Conservation (phyloP, 257 asterid species). For the Plantago elongata region DNA sequence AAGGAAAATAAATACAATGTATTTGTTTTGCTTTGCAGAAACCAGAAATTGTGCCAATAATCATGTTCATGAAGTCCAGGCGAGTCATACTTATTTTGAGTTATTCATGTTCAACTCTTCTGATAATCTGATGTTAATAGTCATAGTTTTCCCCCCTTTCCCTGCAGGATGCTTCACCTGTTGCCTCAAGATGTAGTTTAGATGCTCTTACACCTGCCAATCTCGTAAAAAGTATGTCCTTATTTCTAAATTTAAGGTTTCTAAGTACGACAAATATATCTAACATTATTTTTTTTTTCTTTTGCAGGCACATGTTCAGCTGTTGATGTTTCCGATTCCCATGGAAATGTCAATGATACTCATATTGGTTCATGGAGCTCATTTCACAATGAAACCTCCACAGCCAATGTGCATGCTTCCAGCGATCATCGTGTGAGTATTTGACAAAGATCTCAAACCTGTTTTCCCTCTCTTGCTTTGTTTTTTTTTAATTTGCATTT, state of each 20-base stretch:
- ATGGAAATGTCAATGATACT: constrained; percentile 32
- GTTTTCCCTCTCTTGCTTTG: not conserved
- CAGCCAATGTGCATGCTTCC: constrained; percentile 32
- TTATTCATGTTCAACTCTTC: constrained; percentile 13
- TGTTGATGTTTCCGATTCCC: constrained; percentile 29
- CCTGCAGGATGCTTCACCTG: constrained; percentile 59
- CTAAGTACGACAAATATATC: constrained; percentile 29
- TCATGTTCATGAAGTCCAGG: constrained; percentile 47
- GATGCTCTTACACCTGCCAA: constrained; percentile 36
- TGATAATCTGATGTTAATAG: constrained; percentile 12
- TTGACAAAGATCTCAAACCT: not conserved
- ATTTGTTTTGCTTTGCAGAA: constrained; percentile 46
- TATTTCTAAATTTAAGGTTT: constrained; percentile 40
- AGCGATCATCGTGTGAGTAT: constrained; percentile 53
- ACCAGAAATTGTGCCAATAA: constrained; percentile 28
- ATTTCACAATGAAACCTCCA: constrained; percentile 26
- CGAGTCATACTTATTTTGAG: constrained; percentile 22
- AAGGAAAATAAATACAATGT: constrained; percentile 25
- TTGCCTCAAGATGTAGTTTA: constrained; percentile 44
- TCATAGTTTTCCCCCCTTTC: constrained; percentile 9
- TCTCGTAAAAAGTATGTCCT: constrained; percentile 45
- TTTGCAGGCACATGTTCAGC: constrained; percentile 34
- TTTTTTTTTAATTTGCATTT: constrained; percentile 7
- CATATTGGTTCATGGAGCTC: constrained; percentile 29
- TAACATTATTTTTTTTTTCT: constrained; percentile 20